A percentile compares a stretch with the other conserved stretches of the same genome.
Evolutionary conservation across 2,329 filamentous ascomycete species (phyloP).

Genomic region (Helicocarpus griseus): DNA sequence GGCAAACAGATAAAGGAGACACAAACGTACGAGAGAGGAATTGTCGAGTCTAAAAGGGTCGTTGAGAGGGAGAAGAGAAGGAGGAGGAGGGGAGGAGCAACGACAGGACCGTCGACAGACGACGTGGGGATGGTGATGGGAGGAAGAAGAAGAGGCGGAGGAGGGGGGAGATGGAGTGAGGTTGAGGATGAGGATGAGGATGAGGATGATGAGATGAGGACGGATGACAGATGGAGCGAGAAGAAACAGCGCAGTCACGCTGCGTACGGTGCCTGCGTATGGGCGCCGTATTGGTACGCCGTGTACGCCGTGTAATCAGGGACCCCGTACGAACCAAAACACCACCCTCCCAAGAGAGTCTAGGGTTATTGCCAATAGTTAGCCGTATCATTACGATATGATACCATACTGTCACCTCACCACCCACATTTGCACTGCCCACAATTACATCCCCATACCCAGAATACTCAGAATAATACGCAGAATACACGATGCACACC

Average conservation of each 20-base stretch:
- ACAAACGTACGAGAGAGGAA: constrained; percentile 9
- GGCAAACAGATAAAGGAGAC: not conserved
- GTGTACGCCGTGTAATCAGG: no score
- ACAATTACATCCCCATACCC: no score
- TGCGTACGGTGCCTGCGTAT: not conserved
- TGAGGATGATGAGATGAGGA: not conserved
- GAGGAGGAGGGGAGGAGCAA: constrained; percentile 8
- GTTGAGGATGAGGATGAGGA: not conserved
- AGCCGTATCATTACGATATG: no score
- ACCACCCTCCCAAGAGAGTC: no score
- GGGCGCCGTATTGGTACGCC: not conserved
- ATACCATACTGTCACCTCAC: no score
- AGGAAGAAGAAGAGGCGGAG: constrained; percentile 14
- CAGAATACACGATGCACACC: no score
- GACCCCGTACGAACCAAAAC: no score
- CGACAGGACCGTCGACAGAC: constrained; percentile 2
- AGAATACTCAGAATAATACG: no score
- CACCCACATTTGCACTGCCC: no score
- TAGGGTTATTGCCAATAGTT: no score
- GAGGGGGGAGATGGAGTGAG: constrained; percentile 7
- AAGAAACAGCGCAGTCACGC: no score
- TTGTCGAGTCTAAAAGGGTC: not conserved
- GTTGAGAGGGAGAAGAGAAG: constrained; percentile 13
- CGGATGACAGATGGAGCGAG: not conserved
- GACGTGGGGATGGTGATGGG: not conserved